Conservation (phyloP, 306 rosid genomes). For the Mucuna pruriens region DNA sequence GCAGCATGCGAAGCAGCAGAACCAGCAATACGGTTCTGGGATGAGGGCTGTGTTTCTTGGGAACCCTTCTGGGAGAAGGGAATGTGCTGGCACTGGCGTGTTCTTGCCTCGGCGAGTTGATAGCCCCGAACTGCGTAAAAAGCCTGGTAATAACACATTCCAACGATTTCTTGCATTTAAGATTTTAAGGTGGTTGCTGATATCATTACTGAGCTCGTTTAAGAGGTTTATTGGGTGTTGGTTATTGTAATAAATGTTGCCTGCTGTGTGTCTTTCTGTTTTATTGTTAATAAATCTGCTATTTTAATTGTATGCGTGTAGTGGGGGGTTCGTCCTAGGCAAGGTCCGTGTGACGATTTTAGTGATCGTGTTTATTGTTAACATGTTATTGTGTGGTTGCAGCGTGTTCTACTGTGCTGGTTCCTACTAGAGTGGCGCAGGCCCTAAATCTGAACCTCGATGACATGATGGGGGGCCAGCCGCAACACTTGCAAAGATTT, state of each 20-base stretch:
- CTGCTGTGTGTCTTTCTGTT: background rate
- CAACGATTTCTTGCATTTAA: no score
- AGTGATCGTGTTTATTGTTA: background rate
- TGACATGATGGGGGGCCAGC: constrained; percentile 48
- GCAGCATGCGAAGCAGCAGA: constrained; percentile 55
- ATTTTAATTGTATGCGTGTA: background rate
- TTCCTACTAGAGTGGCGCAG: constrained; percentile 82
- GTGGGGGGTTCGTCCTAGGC: background rate
- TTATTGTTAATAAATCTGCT: background rate
- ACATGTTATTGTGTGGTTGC: background rate
- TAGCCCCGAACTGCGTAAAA: constrained; percentile 50
- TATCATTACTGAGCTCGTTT: background rate
- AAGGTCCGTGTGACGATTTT: no score
- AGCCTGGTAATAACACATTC: no score
- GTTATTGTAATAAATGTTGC: constrained; percentile 15
- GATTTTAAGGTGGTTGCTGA: background rate
- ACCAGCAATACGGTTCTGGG: constrained; percentile 46
- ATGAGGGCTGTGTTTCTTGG: constrained; percentile 63
- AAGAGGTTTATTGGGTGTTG: background rate
- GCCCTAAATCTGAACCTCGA: constrained; percentile 78
- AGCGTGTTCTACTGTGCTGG: constrained; percentile 76
- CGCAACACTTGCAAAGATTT: constrained; percentile 50
- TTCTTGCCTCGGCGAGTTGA: constrained; percentile 76
- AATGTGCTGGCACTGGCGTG: constrained; percentile 86
- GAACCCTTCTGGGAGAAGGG: constrained; percentile 45